These are phyloP conservation scores for Plantago ovata DNA, from an alignment of 257 asterid species.

Conservation along the genomic window DNA sequence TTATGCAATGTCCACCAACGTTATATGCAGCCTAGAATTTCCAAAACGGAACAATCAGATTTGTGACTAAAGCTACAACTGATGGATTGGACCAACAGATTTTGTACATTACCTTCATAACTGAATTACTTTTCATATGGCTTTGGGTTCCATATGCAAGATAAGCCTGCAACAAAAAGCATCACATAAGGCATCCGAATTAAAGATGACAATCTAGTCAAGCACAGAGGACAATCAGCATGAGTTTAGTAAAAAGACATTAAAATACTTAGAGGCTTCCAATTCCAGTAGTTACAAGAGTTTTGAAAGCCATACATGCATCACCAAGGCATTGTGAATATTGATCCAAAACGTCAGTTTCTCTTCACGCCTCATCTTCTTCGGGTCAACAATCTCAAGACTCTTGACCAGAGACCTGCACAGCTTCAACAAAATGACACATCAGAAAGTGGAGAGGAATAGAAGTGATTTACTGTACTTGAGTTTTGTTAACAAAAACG, in stretches of 20 bases:
- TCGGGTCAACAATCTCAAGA: slow-evolving; percentile 74
- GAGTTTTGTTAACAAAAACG: not conserved
- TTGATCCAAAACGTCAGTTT: slow-evolving; percentile 85
- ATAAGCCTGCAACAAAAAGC: slow-evolving; percentile 59
- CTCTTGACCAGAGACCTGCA: slow-evolving; percentile 71
- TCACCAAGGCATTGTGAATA: slow-evolving; percentile 86
- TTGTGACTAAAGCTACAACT: slow-evolving; percentile 10
- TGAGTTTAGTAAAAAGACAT: not conserved
- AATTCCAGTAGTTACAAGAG: slow-evolving; percentile 6
- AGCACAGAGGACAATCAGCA: slow-evolving; percentile 3
- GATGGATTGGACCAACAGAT: slow-evolving; percentile 4
- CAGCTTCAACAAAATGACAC: slow-evolving; percentile 21
- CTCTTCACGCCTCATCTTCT: slow-evolving; percentile 78
- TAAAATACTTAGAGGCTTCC: slow-evolving; percentile 3
- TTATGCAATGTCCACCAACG: slow-evolving; percentile 77
- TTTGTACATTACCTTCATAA: slow-evolving; percentile 52
- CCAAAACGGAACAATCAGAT: slow-evolving; percentile 21
- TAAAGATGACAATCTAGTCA: not conserved
- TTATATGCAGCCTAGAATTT: slow-evolving; percentile 66
- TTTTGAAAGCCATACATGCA: slow-evolving; percentile 60
- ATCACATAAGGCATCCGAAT: not conserved
- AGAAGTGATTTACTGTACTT: not conserved
- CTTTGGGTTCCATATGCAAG: slow-evolving; percentile 84
- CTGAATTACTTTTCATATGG: slow-evolving; percentile 52
- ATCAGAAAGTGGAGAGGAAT: slow-evolving; percentile 9